A percentile compares a stretch with the other conserved stretches of the same genome.
phyloP scores from a whole-genome alignment of 75 land plant genomes.

The Cupressus sempervirens region DNA sequence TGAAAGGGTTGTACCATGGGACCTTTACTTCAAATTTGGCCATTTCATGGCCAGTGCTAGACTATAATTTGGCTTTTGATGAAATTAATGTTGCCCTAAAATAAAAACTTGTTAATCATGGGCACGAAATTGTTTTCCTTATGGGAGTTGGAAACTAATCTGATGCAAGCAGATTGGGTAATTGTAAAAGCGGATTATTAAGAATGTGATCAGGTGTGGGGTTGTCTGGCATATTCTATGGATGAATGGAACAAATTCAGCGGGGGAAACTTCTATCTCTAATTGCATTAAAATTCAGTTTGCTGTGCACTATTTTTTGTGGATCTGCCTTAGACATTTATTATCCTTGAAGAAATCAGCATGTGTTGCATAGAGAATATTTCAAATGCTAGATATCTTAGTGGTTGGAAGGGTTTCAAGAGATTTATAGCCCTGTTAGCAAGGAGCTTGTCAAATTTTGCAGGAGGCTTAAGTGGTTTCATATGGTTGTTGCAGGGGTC shows the following conservation, averaged over 20 bases:
- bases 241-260: background rate
- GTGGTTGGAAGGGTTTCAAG: background rate
- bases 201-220: background rate
- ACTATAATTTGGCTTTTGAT: background rate
- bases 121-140: background rate
- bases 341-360: background rate
- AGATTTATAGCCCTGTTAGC: background rate
- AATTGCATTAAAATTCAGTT: background rate
- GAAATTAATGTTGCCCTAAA: background rate
- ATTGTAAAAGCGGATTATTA: background rate
- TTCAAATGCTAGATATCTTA: background rate
- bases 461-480: background rate
- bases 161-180: background rate
- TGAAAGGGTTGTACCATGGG: background rate
- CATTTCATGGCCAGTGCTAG: background rate
- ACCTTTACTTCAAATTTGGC: slow-evolving; percentile 1
- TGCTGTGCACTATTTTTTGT: background rate
- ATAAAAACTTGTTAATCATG: background rate
- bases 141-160: background rate
- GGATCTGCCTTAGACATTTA: background rate
- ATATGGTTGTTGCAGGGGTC: background rate
- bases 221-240: background rate
- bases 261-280: background rate
- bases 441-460: background rate
- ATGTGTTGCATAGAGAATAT: background rate